These are phyloP conservation scores for Botryotinia calthae DNA, from an alignment of 2,329 filamentous ascomycete genomes.

Conservation along the genomic window DNA sequence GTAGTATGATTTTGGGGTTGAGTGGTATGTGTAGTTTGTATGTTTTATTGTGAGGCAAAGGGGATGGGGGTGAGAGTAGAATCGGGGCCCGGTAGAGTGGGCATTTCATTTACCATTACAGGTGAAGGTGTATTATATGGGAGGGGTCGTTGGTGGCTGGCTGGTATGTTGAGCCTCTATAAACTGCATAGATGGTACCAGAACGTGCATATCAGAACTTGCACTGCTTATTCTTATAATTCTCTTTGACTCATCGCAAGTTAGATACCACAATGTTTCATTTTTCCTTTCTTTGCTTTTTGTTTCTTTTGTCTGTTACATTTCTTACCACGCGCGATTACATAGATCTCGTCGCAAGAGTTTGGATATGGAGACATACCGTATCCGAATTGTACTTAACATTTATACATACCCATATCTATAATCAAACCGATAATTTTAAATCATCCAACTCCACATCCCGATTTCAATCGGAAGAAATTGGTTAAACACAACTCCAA, in stretches of 20 bases:
- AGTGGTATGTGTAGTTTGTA: slow-evolving; percentile 42
- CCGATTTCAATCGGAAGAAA: neutral
- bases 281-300: neutral
- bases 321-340: neutral
- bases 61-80: neutral
- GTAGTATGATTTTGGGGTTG: slow-evolving; percentile 82
- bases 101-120: neutral
- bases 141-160: neutral
- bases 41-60: slow-evolving; percentile 11
- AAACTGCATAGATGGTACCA: neutral
- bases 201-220: neutral
- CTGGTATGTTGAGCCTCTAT: neutral
- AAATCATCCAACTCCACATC: neutral
- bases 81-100: neutral
- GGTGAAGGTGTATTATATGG: slow-evolving; percentile 9
- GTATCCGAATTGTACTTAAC: neutral
- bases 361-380: neutral
- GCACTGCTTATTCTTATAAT: neutral
- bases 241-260: neutral
- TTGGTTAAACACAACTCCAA: neutral
- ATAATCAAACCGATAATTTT: neutral
- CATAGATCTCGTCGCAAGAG: neutral
- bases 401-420: neutral
- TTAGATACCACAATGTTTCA: neutral
- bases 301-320: neutral